Percentiles rank a stretch among this genome's conserved stretches.
Evolutionary conservation across 148 eudicot genomes (phyloP).

Genomic region (Cornus kousa): DNA sequence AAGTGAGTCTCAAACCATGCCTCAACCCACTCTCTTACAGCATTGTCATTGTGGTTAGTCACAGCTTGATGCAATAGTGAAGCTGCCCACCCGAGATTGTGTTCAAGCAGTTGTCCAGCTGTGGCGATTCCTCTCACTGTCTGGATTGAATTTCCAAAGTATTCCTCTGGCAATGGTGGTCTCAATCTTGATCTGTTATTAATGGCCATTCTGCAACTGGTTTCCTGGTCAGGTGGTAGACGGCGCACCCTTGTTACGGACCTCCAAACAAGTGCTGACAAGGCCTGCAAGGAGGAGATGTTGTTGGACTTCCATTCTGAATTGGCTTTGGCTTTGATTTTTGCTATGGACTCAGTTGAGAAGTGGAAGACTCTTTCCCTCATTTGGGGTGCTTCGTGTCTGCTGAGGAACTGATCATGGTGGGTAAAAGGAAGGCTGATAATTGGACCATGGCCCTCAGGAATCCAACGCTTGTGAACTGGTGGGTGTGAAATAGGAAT

Average conservation of each 20-base stretch:
- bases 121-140: slow-evolving; percentile 15
- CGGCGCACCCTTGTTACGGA: slow-evolving; percentile 16
- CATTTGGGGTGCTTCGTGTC: slow-evolving; percentile 18
- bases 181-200: slow-evolving; percentile 19
- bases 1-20: slow-evolving; percentile 14
- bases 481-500: slow-evolving; percentile 23
- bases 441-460: slow-evolving; percentile 27
- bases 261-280: slow-evolving; percentile 32
- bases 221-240: slow-evolving; percentile 2
- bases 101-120: slow-evolving; percentile 8
- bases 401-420: slow-evolving; percentile 23
- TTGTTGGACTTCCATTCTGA: slow-evolving; percentile 6
- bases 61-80: slow-evolving; percentile 15
- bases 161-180: slow-evolving; percentile 21
- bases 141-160: slow-evolving; percentile 20
- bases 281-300: slow-evolving; percentile 20
- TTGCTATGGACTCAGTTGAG: slow-evolving; percentile 19
- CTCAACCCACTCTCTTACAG: slow-evolving; percentile 1
- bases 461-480: slow-evolving; percentile 24
- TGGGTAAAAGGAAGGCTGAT: slow-evolving; percentile 29
- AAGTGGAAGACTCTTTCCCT: slow-evolving; percentile 34
- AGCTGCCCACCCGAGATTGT: slow-evolving; percentile 24
- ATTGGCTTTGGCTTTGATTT: slow-evolving; percentile 28
- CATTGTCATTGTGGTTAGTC: slow-evolving; percentile 9
- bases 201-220: slow-evolving; percentile 10